These are phyloP conservation scores for Penicillium griseofulvum DNA, from an alignment of 2,329 filamentous ascomycete genomes.

Conservation along the genomic window DNA sequence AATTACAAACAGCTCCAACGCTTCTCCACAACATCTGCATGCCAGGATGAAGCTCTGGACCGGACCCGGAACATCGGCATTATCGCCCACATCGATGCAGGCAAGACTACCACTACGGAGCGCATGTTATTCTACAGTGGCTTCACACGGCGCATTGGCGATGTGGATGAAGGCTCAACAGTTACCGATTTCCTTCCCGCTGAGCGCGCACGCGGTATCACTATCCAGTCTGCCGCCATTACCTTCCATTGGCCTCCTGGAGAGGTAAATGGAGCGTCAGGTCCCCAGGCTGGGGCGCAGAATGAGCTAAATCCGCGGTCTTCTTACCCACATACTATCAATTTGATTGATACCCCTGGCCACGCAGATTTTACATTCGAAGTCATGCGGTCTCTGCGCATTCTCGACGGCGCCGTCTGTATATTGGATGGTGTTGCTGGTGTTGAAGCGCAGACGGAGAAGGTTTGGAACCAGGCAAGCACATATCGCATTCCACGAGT, in stretches of 20 bases:
- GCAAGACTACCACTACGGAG: slow-evolving; percentile 98
- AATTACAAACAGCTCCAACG: slow-evolving; percentile 11
- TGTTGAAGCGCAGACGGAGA: slow-evolving; percentile 94
- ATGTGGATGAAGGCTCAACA: slow-evolving; percentile 94
- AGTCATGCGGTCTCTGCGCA: slow-evolving; percentile 82
- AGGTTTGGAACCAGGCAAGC: slow-evolving; percentile 90
- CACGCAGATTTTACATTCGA: slow-evolving; percentile 98
- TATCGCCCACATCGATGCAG: slow-evolving; percentile 97
- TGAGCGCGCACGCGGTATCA: slow-evolving; percentile 88
- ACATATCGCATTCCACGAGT: slow-evolving; percentile 81
- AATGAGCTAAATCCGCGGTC: slow-evolving; percentile 50
- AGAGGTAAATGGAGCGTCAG: slow-evolving; percentile 16
- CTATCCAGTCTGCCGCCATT: slow-evolving; percentile 94
- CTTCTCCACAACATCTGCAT: slow-evolving; percentile 30
- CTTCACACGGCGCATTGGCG: slow-evolving; percentile 81
- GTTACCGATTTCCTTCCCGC: slow-evolving; percentile 95
- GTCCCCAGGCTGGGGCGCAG: slow-evolving; percentile 30
- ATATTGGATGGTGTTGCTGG: slow-evolving; percentile 90
- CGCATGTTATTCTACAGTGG: slow-evolving; percentile 98
- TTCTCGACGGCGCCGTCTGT: slow-evolving; percentile 87
- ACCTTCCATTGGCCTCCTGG: slow-evolving; percentile 85
- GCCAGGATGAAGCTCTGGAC: slow-evolving; percentile 43
- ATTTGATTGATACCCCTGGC: slow-evolving; percentile 92
- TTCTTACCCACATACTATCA: slow-evolving; percentile 66
- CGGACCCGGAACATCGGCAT: slow-evolving; percentile 94